These are phyloP conservation scores for Amphicarpaea edgeworthii DNA, from an alignment of 306 rosid species.

Conservation along the genomic window DNA sequence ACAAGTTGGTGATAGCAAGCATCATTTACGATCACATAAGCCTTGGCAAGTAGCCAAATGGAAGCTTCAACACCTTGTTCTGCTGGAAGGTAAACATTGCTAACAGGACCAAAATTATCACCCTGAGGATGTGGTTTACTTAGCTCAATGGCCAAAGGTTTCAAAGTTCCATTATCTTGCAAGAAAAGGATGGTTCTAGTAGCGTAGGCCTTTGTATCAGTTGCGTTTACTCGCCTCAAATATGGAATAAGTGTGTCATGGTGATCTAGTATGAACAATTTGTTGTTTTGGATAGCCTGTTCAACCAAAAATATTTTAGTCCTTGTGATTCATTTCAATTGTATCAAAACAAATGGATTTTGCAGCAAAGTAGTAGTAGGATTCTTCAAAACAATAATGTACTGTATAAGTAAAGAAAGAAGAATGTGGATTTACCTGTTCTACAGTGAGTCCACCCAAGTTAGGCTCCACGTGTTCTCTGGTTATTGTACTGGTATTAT, in stretches of 20 bases:
- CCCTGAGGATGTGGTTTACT: slow-evolving; percentile 66
- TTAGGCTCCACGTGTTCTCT: slow-evolving; percentile 53
- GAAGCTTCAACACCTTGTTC: slow-evolving; percentile 60
- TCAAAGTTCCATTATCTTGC: slow-evolving; percentile 73
- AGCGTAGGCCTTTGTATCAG: slow-evolving; percentile 63
- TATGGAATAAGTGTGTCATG: slow-evolving; percentile 69
- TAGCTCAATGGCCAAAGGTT: slow-evolving; percentile 76
- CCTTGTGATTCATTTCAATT: not conserved
- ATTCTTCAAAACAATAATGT: not conserved
- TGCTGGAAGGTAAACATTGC: slow-evolving; percentile 63
- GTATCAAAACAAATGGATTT: not conserved
- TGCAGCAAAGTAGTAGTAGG: not conserved
- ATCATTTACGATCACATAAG: slow-evolving; percentile 75
- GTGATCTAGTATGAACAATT: slow-evolving; percentile 70
- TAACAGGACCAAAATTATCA: slow-evolving; percentile 60
- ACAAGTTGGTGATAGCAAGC: slow-evolving; percentile 76
- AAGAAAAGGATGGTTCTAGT: slow-evolving; percentile 70
- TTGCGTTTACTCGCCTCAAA: slow-evolving; percentile 61
- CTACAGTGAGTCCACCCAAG: slow-evolving; percentile 64
- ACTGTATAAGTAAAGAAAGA: not conserved
- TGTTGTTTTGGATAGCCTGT: slow-evolving; percentile 66
- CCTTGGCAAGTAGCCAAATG: slow-evolving; percentile 79
- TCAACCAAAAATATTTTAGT: slow-evolving; percentile 23
- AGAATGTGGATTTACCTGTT: slow-evolving; percentile 54
- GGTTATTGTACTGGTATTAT: slow-evolving; percentile 64